phyloP scores from a whole-genome alignment of 2,329 filamentous ascomycete species.

The Aspergillus eucalypticola region DNA sequence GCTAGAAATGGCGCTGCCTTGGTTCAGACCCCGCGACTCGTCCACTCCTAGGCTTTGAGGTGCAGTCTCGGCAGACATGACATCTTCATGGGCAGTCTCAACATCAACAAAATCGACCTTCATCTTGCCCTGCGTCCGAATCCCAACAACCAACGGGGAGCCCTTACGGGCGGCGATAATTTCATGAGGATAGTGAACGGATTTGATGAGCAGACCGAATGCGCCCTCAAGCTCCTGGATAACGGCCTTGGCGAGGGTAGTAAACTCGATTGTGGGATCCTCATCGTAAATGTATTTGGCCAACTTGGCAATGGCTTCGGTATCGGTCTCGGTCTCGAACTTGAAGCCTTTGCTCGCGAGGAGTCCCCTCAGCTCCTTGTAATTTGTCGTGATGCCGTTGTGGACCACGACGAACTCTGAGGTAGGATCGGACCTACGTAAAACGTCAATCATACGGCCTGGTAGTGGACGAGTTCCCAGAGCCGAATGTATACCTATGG shows the following conservation, averaged over 20 bases:
- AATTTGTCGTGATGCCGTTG: conserved; percentile 99
- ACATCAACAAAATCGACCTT: conserved; percentile 99
- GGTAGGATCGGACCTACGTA: conserved; percentile 75
- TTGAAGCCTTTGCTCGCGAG: conserved; percentile 92
- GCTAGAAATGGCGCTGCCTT: conserved; percentile 45
- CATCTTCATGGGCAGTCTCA: conserved; percentile 87
- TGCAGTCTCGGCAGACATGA: conserved; percentile 87
- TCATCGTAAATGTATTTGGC: conserved; percentile 97
- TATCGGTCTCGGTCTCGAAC: conserved; percentile 99
- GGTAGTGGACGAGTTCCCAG: too few relatives aligned
- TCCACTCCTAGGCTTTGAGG: conserved; percentile 96
- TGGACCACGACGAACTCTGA: conserved; percentile 98
- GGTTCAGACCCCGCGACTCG: conserved; percentile 58
- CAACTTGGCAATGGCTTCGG: conserved; percentile 98
- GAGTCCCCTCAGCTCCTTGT: conserved; percentile 97
- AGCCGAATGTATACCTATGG: conserved; percentile 69
- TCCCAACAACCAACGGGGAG: conserved; percentile 94
- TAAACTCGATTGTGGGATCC: conserved; percentile 92
- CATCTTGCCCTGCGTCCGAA: conserved; percentile 97
- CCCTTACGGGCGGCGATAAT: conserved; percentile 97
- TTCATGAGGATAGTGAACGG: conserved; percentile 96
- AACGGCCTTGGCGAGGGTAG: conserved; percentile 92
- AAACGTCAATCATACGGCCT: background rate
- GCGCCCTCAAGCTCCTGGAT: conserved; percentile 98
- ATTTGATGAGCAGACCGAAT: conserved; percentile 96